Base-by-base conservation (phyloP, 257 asterid species). In the Ballota nigra region DNA sequence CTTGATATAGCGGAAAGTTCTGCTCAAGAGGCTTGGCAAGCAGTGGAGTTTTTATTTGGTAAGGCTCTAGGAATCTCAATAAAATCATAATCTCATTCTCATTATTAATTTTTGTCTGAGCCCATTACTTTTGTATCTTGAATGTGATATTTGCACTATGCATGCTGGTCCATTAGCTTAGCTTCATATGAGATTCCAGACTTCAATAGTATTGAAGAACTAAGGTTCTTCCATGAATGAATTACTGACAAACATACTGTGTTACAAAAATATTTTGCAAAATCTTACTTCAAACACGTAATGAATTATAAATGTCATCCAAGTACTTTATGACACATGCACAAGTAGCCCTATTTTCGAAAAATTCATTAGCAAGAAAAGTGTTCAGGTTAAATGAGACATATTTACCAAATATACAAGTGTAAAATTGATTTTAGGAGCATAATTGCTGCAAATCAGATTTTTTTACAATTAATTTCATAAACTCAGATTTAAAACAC, bases 31-130 rank as follows among this genome's bases (percentile, higher is more conserved):
- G 81, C 80, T 76, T 95, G 99, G 99, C 98, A 95, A 85, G 82
- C 71, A 77, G 78, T 83, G 61, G 99, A 92, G 82, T 95, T 95
- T 63, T 72, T 86, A 79, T 95, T 95, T 80, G 99, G 99, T 95
- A 83, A 84, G 58, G 55, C 80, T 73, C 69, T 61, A 66, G 38
- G 57, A 63, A 26, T 80, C 63, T 77, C 71, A 51, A 22, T 49
- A 41, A 53, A 71, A 61, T 34, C 40, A 60, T 24, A 73, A 52
- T 66, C 31, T 70, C 57, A 28, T 57, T 66, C 31, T 70, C 57
- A 28, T 57, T 28, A 20, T 8, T 74, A 69, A 29, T 58, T 66
- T 52, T 40, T 60, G 23, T 49, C 62, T 45, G 8, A 68, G 28
- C 57, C 47, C 68, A 28, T 28, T 47, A 33, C 40, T 64, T 33